Base-by-base conservation (phyloP, 108 stramenopile genomes). In the Thalassiosira profunda region DNA sequence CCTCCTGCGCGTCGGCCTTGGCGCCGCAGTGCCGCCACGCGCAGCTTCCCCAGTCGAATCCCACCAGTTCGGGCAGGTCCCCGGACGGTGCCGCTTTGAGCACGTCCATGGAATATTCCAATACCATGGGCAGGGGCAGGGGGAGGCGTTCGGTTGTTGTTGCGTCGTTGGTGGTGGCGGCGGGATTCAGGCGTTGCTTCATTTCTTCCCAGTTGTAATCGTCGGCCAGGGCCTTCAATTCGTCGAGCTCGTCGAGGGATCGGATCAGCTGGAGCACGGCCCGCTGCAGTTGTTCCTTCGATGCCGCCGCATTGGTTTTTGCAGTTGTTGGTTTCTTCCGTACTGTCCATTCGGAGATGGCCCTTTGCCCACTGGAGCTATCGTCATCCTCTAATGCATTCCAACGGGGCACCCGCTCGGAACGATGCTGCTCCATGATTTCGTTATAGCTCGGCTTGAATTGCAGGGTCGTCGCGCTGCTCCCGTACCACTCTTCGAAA, bases 21-120 rank as follows among this genome's bases (percentile, higher is more conserved):
- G 91, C 89, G 14, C 91, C 91, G 58, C 94, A 95, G 49, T 91
- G 90, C 47, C 88, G 64, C 94, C 94, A 95, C 5, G 89, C 91
- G 67, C 94, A 95, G 54, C 83, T 85, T 21, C 88, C 88, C 88
- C 89, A 94, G 31, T 91, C 93, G 63, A 94, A 94, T 3, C 93
- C 93, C 41, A 94, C 83, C 2, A 68, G 25, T 30, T 43, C 30
- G 26, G 54, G 41, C 9, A 77, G 15, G 15, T 77, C 57, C 9
- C 33, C 37, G 2, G 23, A 18, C 10, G 76, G 62, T 10, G 45
- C 18, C 3, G 62, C 14, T 41, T 70, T 77, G 0, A 77, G 21
- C 15, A 58, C 24, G 29, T 77, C 76, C 67, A 77, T 58, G 20
- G 68, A 77, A 58, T 73, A 64, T 40, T 77, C 76, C n/a, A 77